phyloP scores from a whole-genome alignment of 2,329 filamentous ascomycete genomes.

The Exserohilum turcica region DNA sequence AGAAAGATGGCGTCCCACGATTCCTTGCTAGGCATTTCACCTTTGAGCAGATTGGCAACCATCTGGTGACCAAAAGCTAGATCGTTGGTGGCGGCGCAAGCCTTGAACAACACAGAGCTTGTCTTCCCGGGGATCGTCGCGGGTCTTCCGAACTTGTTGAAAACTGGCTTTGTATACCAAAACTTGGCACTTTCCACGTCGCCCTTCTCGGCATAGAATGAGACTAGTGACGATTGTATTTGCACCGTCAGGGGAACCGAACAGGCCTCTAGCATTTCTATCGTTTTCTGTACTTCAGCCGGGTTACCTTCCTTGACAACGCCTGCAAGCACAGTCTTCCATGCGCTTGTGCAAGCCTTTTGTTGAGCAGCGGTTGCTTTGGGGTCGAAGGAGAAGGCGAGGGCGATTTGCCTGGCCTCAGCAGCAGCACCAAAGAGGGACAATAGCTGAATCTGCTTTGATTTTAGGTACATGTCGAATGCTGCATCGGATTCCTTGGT shows the following conservation, averaged over 20 bases:
- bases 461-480: slow-evolving; percentile 9
- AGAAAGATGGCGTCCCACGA: slow-evolving; percentile 76
- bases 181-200: slow-evolving; percentile 65
- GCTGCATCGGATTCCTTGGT: slow-evolving; percentile 5
- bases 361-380: slow-evolving; percentile 3
- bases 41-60: slow-evolving; percentile 44
- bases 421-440: slow-evolving; percentile 31
- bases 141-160: slow-evolving; percentile 24
- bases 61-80: slow-evolving; percentile 50
- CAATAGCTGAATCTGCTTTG: slow-evolving; percentile 25
- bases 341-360: slow-evolving; percentile 14
- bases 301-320: slow-evolving; percentile 66
- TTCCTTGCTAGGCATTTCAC: slow-evolving; percentile 50
- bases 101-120: slow-evolving; percentile 62
- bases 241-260: slow-evolving; percentile 44
- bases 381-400: slow-evolving; percentile 16
- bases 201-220: slow-evolving; percentile 65
- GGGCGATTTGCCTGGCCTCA: slow-evolving; percentile 34
- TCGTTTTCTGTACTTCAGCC: slow-evolving; percentile 61
- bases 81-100: slow-evolving; percentile 54
- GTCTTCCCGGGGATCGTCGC: slow-evolving; percentile 39
- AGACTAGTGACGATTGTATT: slow-evolving; percentile 60
- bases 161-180: slow-evolving; percentile 68
- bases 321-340: slow-evolving; percentile 60
- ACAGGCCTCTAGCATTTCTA: slow-evolving; percentile 56